Conservation (phyloP, 768 basidiomycete species). For the Galerina sulciceps region DNA sequence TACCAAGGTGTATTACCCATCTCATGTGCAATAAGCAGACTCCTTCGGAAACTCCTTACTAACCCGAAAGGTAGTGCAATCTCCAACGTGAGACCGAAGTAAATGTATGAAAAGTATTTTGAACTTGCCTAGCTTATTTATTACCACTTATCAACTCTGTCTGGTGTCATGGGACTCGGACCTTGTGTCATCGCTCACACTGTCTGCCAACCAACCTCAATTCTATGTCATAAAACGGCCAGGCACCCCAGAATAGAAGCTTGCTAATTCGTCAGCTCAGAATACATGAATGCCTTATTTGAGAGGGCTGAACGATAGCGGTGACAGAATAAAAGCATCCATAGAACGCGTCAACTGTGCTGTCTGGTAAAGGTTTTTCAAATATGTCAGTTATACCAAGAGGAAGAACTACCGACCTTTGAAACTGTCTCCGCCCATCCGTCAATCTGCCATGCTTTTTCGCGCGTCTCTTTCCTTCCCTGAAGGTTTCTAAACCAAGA, state of each 20-base stretch:
- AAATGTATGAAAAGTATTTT: slow-evolving; percentile 1
- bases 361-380: slow-evolving; percentile 57
- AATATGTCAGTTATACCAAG: slow-evolving; percentile 11
- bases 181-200: slow-evolving; percentile 6
- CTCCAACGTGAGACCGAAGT: slow-evolving; percentile 9
- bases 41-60: background rate
- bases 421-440: slow-evolving; percentile 96
- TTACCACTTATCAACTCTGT: slow-evolving; percentile 11
- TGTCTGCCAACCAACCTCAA: slow-evolving; percentile 4
- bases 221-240: slow-evolving; percentile 11
- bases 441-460: slow-evolving; percentile 92
- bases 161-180: slow-evolving; percentile 11
- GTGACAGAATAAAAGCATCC: slow-evolving; percentile 84
- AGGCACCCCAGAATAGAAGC: slow-evolving; percentile 10
- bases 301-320: slow-evolving; percentile 84
- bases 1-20: background rate
- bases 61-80: background rate
- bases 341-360: slow-evolving; percentile 84
- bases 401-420: slow-evolving; percentile 58
- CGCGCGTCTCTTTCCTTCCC: slow-evolving; percentile 79
- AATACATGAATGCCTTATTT: slow-evolving; percentile 49
- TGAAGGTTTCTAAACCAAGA: slow-evolving; percentile 62
- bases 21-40: background rate
- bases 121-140: slow-evolving; percentile 3
- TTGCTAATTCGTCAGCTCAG: slow-evolving; percentile 21